phyloP scores from a whole-genome alignment of 2,329 filamentous ascomycete species.

The Trichophyton schoenleinii region DNA sequence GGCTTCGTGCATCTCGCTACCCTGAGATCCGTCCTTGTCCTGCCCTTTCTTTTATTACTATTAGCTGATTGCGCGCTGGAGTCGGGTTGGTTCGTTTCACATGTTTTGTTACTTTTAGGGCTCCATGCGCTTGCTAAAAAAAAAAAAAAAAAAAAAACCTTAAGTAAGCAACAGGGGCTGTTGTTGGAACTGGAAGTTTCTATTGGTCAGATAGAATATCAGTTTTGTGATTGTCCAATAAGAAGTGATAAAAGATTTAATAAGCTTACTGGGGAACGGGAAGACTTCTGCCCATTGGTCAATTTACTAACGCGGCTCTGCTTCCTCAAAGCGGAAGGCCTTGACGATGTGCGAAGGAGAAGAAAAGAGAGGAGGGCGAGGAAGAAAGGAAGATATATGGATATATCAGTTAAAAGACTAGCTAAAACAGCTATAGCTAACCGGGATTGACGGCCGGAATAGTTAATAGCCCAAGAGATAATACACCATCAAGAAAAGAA shows the following conservation, averaged over 20 bases:
- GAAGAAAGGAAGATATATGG: neutral
- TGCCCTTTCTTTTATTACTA: too few relatives aligned
- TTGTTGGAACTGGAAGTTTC: too few relatives aligned
- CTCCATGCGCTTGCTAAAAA: neutral
- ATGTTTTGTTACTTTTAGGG: neutral
- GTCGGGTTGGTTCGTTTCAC: neutral
- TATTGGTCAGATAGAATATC: neutral
- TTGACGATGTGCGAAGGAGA: neutral
- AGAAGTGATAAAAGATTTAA: neutral
- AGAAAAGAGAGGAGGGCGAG: neutral
- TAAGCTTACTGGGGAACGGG: neutral
- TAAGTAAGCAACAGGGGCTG: neutral
- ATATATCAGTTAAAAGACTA: neutral
- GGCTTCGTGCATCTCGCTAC: neutral
- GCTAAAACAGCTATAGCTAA: neutral
- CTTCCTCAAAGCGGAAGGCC: neutral
- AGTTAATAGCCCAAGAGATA: neutral
- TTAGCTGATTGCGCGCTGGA: neutral
- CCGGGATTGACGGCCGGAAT: neutral
- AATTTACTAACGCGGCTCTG: neutral
- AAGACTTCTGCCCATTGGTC: neutral
- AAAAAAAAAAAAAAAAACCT: neutral
- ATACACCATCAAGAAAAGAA: conserved; percentile 2
- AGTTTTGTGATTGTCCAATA: neutral
- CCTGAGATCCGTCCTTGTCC: neutral